Percentiles rank a stretch among this genome's conserved stretches.
These are phyloP conservation scores for Fusarium sp. DNA, from an alignment of 2,329 filamentous ascomycete genomes.

Conservation along the genomic window DNA sequence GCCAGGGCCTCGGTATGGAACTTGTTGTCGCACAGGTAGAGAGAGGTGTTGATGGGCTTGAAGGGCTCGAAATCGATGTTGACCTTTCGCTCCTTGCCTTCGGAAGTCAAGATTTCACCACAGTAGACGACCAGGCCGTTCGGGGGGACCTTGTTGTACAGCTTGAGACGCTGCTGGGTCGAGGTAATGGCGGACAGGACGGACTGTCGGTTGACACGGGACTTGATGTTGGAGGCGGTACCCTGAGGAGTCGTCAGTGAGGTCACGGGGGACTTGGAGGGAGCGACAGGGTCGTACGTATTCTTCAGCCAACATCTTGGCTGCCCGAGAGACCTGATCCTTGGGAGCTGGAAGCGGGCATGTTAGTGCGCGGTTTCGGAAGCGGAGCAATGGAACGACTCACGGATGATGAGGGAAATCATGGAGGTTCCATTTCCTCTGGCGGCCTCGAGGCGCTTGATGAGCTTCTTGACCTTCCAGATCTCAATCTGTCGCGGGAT, in stretches of 20 bases:
- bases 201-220: constrained; percentile 97
- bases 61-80: constrained; percentile 99
- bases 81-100: constrained; percentile 99
- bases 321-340: constrained; percentile 94
- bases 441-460: constrained; percentile 97
- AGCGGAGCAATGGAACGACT: constrained; percentile 50
- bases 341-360: constrained; percentile 78
- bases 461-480: constrained; percentile 99
- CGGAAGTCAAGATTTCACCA: constrained; percentile 98
- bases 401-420: constrained; percentile 99
- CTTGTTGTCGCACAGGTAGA: constrained; percentile 99
- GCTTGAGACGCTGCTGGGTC: constrained; percentile 97
- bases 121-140: constrained; percentile 99
- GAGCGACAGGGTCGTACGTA: constrained; percentile 71
- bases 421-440: constrained; percentile 99
- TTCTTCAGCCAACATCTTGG: constrained; percentile 99
- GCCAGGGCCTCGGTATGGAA: constrained; percentile 98
- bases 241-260: constrained; percentile 68
- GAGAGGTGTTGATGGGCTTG: constrained; percentile 99
- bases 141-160: constrained; percentile 98
- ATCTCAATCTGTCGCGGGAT: constrained; percentile 70
- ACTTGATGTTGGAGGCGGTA: constrained; percentile 99
- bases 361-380: constrained; percentile 43
- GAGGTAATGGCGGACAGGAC: constrained; percentile 98
- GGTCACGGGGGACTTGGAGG: neutral